Base-by-base conservation (phyloP, 495 filamentous ascomycete genomes). In the Aspergillus coremiiformis region DNA sequence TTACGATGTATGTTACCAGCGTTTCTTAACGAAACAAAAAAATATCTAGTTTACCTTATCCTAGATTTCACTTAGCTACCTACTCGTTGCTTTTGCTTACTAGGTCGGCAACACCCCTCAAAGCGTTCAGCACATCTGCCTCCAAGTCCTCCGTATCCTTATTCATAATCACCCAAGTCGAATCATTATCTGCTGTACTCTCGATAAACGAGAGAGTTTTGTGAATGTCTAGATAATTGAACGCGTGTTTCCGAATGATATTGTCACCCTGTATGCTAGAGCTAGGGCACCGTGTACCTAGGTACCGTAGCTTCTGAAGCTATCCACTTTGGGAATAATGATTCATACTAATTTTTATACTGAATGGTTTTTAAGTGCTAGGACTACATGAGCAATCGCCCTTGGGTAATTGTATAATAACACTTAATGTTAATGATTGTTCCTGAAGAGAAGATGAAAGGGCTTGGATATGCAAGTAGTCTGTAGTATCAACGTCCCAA, bases 1-100 rank as follows among this genome's bases (percentile, higher is more conserved):
- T 47, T 47, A 47, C 35, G 44, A 47, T 35, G 44, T 47, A 47
- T 47, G 44, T 47, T 47, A 47, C 14, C 17, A 21, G 23, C 33
- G 27, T 47, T 35, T 47, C 44, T 29, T 33, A 23, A 33, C 7
- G 44, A 7, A 47, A 47, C 44, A 33, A 33, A 35, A 35, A 35
- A 35, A n/a, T 35, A 14, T n/a, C 12, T 35, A 35, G 6, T 35
- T 35, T 15, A 12, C n/a, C 14, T 35, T 35, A 14, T 9, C 7
- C 27, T 11, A 30, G 27, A 30, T 9, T 2, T 4, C 27, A 30
- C 27, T 30, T 30, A 30, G 27, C 12, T 30, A 9, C 27, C 3
- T 30, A n/a, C n/a, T n/a, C n/a, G n/a, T n/a, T n/a, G n/a, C n/a
- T n/a, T n/a, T 30, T 11, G 12, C 7, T 30, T 11, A 30, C 27